A percentile compares a stretch with the other conserved stretches of the same genome.
Conservation (phyloP, 2,329 filamentous ascomycete genomes). For the Hymenoscyphus linearis region DNA sequence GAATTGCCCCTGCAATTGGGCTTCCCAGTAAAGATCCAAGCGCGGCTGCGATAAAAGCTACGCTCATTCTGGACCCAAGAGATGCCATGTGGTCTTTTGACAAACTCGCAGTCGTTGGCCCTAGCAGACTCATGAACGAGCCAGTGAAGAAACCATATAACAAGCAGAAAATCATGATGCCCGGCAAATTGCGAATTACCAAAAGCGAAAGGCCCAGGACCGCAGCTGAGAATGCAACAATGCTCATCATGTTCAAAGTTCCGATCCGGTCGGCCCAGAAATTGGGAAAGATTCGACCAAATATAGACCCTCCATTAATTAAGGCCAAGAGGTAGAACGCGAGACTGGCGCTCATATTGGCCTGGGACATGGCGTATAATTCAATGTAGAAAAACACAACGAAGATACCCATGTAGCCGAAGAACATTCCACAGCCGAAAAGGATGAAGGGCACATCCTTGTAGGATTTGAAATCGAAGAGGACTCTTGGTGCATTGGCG, state of each 20-base stretch:
- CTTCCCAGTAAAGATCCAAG: no score
- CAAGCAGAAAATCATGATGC: no score
- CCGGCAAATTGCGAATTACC: slow-evolving; percentile 38
- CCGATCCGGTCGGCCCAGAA: slow-evolving; percentile 47
- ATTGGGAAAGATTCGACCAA: slow-evolving; percentile 51
- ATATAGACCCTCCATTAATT: slow-evolving; percentile 37
- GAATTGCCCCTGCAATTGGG: no score
- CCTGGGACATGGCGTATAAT: slow-evolving; percentile 18
- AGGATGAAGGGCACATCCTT: slow-evolving; percentile 18
- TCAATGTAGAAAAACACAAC: slow-evolving; percentile 44
- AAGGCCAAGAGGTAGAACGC: slow-evolving; percentile 16
- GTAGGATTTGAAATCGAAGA: slow-evolving; percentile 20
- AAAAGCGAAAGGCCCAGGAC: slow-evolving; percentile 46
- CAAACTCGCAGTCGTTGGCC: no score
- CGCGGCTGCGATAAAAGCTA: no score
- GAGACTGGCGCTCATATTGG: slow-evolving; percentile 34
- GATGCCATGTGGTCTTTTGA: no score
- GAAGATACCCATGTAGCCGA: slow-evolving; percentile 42
- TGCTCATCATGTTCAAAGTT: slow-evolving; percentile 41
- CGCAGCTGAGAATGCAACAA: no score
- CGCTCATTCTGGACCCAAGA: no score
- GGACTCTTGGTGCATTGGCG: slow-evolving; percentile 7
- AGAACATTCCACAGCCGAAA: slow-evolving; percentile 17
- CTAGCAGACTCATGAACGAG: no score
- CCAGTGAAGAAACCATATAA: no score